phyloP scores from a whole-genome alignment of 495 filamentous ascomycete genomes.

The Penicillium simplicissimum region DNA sequence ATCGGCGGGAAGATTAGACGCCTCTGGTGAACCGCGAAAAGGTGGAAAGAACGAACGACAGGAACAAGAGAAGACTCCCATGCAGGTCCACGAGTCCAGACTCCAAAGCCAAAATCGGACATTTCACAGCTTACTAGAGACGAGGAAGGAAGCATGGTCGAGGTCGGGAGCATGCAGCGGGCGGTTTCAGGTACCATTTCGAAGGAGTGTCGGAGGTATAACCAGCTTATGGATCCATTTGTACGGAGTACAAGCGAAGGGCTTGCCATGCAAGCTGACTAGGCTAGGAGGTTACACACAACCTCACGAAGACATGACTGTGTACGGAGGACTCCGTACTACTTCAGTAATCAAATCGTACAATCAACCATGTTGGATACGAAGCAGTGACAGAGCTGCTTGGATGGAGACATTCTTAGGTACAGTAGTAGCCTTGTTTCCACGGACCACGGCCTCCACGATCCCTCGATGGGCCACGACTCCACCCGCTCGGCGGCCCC shows the following conservation, averaged over 20 bases:
- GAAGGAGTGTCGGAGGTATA: not conserved
- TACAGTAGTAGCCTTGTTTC: conserved; percentile 41
- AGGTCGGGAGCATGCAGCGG: conserved; percentile 24
- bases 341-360: not conserved
- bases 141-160: conserved; percentile 10
- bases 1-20: conserved; percentile 3
- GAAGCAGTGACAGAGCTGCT: not conserved
- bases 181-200: conserved; percentile 30
- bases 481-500: conserved; percentile 26
- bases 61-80: not conserved
- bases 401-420: conserved; percentile 1
- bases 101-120: not conserved
- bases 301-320: conserved; percentile 5
- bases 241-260: too few species aligned
- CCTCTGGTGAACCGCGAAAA: conserved; percentile 13
- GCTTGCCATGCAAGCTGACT: too few species aligned
- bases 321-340: not conserved
- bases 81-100: conserved; percentile 5
- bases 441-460: too few species aligned
- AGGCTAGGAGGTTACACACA: conserved; percentile 4
- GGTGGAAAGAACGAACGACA: conserved; percentile 5
- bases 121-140: not conserved
- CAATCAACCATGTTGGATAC: not conserved
- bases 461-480: conserved; percentile 21
- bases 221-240: too few species aligned